These are phyloP conservation scores for Collybiopsis confluens DNA, from an alignment of 768 basidiomycete species.

Conservation along the genomic window DNA sequence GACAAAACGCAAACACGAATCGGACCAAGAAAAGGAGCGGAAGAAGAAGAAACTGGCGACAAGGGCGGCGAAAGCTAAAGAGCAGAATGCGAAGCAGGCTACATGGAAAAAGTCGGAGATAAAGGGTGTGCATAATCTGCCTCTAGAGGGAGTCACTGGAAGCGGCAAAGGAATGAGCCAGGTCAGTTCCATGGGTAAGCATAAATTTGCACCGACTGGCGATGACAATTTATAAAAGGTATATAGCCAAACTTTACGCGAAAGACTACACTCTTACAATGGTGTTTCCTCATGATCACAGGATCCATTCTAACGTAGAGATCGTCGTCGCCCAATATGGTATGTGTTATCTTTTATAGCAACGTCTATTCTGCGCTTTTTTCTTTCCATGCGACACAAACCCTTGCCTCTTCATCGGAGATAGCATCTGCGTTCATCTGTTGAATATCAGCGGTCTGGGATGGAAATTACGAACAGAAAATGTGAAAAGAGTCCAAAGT, in stretches of 20 bases:
- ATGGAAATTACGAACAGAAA: not conserved
- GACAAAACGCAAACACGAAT: conserved; percentile 74
- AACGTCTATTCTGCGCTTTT: not conserved
- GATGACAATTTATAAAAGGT: conserved; percentile 34
- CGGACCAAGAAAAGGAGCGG: conserved; percentile 82
- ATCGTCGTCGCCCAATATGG: too few relatives aligned
- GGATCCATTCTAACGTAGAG: too few relatives aligned
- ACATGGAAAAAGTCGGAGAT: conserved; percentile 94
- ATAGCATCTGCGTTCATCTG: not conserved
- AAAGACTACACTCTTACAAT: too few relatives aligned
- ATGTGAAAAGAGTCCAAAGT: too few relatives aligned
- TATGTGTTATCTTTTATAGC: too few relatives aligned
- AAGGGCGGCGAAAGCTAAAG: conserved; percentile 82
- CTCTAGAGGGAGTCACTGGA: conserved; percentile 82
- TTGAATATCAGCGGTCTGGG: not conserved
- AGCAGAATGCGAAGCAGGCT: conserved; percentile 78
- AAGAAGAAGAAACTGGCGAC: conserved; percentile 91
- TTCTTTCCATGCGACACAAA: not conserved
- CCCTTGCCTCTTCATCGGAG: conserved; percentile 4
- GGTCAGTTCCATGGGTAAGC: conserved; percentile 61
- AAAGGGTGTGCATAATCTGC: conserved; percentile 78
- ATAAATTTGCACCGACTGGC: conserved; percentile 60
- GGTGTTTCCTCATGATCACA: too few relatives aligned
- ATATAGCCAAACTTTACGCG: too few relatives aligned
- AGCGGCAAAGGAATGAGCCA: conserved; percentile 89